phyloP scores from a whole-genome alignment of 805 yeast species.

The Barnettozyma sp. region DNA sequence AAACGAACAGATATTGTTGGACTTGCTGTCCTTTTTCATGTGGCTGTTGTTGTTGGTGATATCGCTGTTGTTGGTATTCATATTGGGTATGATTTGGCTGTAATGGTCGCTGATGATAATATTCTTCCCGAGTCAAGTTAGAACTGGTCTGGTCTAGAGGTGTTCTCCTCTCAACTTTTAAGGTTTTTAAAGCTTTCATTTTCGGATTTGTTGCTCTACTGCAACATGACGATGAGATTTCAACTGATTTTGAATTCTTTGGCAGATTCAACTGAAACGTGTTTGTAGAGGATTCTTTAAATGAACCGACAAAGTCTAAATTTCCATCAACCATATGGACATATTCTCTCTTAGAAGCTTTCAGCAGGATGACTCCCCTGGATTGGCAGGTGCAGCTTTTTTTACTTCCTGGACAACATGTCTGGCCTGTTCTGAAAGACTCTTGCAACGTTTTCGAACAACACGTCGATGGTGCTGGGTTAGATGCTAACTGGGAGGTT shows the following conservation, averaged over 20 bases:
- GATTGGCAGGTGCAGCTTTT: conserved; percentile 10
- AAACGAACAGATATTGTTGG: too few species aligned
- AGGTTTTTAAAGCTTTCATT: conserved; percentile 14
- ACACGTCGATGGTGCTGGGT: too few species aligned
- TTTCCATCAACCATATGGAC: conserved; percentile 24
- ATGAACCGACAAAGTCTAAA: conserved; percentile 23
- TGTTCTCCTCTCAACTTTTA: conserved; percentile 14
- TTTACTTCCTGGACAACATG: conserved; percentile 7
- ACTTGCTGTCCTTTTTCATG: too few species aligned
- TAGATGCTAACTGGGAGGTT: too few species aligned
- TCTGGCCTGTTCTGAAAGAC: too few species aligned
- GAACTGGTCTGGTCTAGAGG: not conserved
- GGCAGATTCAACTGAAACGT: conserved; percentile 12
- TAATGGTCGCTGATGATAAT: too few species aligned
- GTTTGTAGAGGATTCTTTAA: conserved; percentile 14
- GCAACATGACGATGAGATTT: conserved; percentile 8
- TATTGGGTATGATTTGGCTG: too few species aligned
- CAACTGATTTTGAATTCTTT: conserved; percentile 8
- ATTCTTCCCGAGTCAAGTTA: not conserved
- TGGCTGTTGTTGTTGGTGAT: not conserved
- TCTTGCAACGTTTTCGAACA: too few species aligned
- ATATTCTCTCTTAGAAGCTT: conserved; percentile 23
- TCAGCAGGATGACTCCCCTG: conserved; percentile 21
- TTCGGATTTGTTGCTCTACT: conserved; percentile 8
- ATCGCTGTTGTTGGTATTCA: not conserved